Base-by-base conservation (phyloP, 352 stramenopile genomes). In the Pythium chondricola region DNA sequence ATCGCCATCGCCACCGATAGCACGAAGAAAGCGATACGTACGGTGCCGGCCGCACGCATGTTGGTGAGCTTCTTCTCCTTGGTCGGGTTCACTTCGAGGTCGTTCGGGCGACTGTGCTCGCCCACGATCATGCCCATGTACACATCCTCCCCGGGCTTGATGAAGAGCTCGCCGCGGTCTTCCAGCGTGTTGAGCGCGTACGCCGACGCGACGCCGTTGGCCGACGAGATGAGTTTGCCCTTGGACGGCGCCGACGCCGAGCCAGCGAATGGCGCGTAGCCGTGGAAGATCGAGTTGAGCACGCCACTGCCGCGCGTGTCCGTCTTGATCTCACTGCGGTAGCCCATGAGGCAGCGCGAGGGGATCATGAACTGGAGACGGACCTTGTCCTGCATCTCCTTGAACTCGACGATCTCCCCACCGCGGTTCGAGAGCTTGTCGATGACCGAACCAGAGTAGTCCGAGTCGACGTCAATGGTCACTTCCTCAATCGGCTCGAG, bases 41-140 rank as follows among this genome's bases (percentile, higher is more conserved):
- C 69, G 25, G 96, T 96, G 33, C 78, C 77, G 14, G 92, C 72
- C 1, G 95, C 96, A 44, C 97, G 79, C 75, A 99, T 97, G 69
- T 99, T 99, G 20, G 78, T 96, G 10, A 96, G 69, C 63, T 96
- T 97, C 78, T 99, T 99, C 49, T 96, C 87, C 57, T 95, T 93
- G 22, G 96, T 97, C n/a, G 95, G 85, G 77, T 98, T 99, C 20
- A 99, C 95, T 61, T 99, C 95, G 33, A 99, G 79, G 63, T 99
- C 97, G 45, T 74, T 92, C 37, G 78, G 67, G 22, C 88, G 93
- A 75, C 93, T 96, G 71, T 98, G 90, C 71, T 99, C 95, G 20
- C 97, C 97, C 38, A 99, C 85, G 14, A 99, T 90, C 97, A 99
- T 99, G 43, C 97, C 97, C 37, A 83, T 82, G 69, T 99, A 99